phyloP scores from a whole-genome alignment of 2,329 filamentous ascomycete genomes.

The Pestalotiopsis fici region DNA sequence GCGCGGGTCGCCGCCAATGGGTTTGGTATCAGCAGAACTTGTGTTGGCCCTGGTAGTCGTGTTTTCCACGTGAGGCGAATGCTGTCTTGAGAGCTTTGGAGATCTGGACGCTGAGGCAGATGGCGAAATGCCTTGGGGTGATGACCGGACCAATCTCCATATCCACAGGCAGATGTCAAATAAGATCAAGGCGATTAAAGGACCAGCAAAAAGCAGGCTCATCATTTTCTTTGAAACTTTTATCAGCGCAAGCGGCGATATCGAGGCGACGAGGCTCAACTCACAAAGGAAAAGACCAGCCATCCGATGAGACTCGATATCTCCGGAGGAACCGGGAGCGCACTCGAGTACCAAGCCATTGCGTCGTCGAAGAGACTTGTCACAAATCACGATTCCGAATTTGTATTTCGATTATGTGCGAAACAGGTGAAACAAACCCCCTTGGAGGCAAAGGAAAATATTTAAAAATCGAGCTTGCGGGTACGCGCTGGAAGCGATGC shows the following conservation, averaged over 20 bases:
- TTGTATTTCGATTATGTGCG: not conserved
- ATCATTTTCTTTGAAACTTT: conserved; percentile 25
- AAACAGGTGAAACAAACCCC: not conserved
- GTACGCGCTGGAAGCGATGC: not conserved
- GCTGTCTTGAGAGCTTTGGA: not conserved
- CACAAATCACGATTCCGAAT: not conserved
- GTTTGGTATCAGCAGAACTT: not conserved
- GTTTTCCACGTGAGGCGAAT: not conserved
- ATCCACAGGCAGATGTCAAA: conserved; percentile 56
- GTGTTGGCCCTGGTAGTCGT: not conserved
- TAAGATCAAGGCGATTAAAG: conserved; percentile 46
- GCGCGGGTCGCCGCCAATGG: not conserved
- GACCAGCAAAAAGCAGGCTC: conserved; percentile 46
- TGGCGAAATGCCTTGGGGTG: conserved; percentile 7
- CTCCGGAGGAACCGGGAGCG: conserved; percentile 18
- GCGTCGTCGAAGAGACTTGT: conserved; percentile 14
- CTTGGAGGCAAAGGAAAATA: not conserved
- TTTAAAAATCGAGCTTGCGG: not conserved
- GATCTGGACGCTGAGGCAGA: not conserved
- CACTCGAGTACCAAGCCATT: conserved; percentile 22
- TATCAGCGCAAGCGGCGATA: not conserved
- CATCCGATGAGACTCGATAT: conserved; percentile 29
- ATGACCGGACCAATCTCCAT: conserved; percentile 42
- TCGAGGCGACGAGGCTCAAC: conserved; percentile 5
- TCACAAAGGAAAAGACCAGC: conserved; percentile 33